A percentile compares a stretch with the other conserved stretches of the same genome.
phyloP scores from a whole-genome alignment of 257 asterid species.

The Ilex asprella region DNA sequence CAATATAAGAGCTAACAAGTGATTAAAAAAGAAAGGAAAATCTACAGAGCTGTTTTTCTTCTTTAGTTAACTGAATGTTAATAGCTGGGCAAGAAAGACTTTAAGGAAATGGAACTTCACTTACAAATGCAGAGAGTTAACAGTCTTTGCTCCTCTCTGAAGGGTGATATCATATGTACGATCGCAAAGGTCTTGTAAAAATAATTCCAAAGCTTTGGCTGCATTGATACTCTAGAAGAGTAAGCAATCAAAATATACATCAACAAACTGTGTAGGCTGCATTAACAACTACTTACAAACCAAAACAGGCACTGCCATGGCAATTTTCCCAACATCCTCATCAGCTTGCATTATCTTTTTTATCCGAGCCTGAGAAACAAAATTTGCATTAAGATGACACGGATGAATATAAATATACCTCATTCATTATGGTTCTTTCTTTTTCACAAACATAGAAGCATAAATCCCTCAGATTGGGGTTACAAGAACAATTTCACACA shows the following conservation, averaged over 20 bases:
- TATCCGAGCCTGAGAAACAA: constrained; percentile 60
- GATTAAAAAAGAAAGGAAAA: too few relatives aligned
- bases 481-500: too few relatives aligned
- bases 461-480: too few relatives aligned
- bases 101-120: constrained; percentile 22
- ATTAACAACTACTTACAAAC: constrained; percentile 52
- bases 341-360: constrained; percentile 97
- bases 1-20: too few relatives aligned
- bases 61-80: too few relatives aligned
- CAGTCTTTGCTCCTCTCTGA: constrained; percentile 95
- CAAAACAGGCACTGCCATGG: constrained; percentile 92
- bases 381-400: constrained; percentile 9
- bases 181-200: constrained; percentile 97
- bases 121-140: constrained; percentile 81
- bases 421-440: neutral
- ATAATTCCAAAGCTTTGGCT: constrained; percentile 95
- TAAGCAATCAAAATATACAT: neutral
- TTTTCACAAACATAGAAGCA: too few relatives aligned
- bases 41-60: too few relatives aligned
- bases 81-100: neutral
- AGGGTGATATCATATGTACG: constrained; percentile 91
- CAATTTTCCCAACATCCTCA: constrained; percentile 97
- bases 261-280: neutral
- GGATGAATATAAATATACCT: constrained; percentile 1
- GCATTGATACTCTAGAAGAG: constrained; percentile 27